Conservation (phyloP, 75 land plant species). For the Larix kaempferi region DNA sequence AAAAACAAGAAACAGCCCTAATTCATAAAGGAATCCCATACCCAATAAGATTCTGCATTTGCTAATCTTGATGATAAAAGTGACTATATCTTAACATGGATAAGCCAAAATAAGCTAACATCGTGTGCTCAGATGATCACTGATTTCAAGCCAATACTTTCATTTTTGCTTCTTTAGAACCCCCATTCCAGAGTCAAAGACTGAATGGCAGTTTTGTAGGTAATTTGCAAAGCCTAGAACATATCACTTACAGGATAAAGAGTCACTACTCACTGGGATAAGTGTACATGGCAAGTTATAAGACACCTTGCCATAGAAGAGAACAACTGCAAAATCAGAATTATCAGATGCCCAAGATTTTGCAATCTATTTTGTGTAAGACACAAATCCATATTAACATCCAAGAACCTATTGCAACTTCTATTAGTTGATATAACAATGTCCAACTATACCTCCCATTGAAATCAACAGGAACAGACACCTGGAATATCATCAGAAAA, state of each 20-base stretch:
- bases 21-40: neutral
- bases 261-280: neutral
- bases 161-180: neutral
- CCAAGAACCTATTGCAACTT: neutral
- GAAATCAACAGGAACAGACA: neutral
- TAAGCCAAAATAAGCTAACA: no score
- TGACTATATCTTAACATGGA: no score
- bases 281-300: neutral
- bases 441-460: neutral
- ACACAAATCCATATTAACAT: neutral
- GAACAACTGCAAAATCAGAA: neutral
- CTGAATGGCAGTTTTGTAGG: neutral
- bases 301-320: neutral
- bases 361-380: neutral
- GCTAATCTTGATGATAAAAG: neutral
- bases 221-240: neutral
- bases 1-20: neutral
- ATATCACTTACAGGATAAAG: neutral
- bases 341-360: neutral
- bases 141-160: neutral
- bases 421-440: neutral
- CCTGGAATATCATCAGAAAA: neutral
- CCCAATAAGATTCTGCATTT: neutral
- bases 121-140: neutral
- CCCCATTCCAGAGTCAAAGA: neutral